phyloP scores from a whole-genome alignment of 2,329 filamentous ascomycete genomes.

The Nemania sp. region DNA sequence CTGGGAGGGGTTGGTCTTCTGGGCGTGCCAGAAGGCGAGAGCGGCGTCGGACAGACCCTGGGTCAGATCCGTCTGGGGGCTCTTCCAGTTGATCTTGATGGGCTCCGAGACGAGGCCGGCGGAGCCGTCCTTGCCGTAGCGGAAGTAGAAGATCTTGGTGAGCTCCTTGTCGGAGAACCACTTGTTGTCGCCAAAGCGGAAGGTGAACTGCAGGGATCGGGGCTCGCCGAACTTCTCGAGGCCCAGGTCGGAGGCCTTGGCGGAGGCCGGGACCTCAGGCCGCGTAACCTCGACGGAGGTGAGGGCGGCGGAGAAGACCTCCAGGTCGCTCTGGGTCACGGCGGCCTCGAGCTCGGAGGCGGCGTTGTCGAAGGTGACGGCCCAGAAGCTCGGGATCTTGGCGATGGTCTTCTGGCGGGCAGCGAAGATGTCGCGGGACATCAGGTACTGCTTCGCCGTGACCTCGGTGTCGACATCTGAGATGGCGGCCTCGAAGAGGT shows the following conservation, averaged over 20 bases:
- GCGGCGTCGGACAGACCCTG: constrained; percentile 66
- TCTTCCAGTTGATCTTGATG: constrained; percentile 68
- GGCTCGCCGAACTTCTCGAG: constrained; percentile 58
- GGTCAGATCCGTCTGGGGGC: constrained; percentile 64
- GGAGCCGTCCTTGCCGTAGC: constrained; percentile 60
- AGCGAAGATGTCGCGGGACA: constrained; percentile 50
- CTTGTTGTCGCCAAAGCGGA: constrained; percentile 62
- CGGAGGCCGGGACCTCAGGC: constrained; percentile 45
- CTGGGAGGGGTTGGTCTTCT: constrained; percentile 49
- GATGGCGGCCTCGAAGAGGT: constrained; percentile 40
- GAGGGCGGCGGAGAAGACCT: constrained; percentile 61
- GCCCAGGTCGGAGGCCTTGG: constrained; percentile 40
- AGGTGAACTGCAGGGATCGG: constrained; percentile 61
- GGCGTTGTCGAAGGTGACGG: constrained; percentile 66
- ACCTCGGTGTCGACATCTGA: constrained; percentile 42
- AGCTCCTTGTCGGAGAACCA: constrained; percentile 64
- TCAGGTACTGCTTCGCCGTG: constrained; percentile 41
- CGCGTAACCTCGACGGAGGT: constrained; percentile 57
- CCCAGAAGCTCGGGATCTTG: constrained; percentile 69
- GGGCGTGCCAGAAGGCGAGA: constrained; percentile 59
- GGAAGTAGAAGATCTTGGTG: constrained; percentile 70
- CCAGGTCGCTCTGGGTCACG: constrained; percentile 63
- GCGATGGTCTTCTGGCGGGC: constrained; percentile 62
- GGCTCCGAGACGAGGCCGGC: constrained; percentile 68
- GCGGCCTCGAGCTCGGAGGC: constrained; percentile 64